Evolutionary conservation across 257 asterid species (phyloP).

Genomic region (Solanum pinnatisectum): DNA sequence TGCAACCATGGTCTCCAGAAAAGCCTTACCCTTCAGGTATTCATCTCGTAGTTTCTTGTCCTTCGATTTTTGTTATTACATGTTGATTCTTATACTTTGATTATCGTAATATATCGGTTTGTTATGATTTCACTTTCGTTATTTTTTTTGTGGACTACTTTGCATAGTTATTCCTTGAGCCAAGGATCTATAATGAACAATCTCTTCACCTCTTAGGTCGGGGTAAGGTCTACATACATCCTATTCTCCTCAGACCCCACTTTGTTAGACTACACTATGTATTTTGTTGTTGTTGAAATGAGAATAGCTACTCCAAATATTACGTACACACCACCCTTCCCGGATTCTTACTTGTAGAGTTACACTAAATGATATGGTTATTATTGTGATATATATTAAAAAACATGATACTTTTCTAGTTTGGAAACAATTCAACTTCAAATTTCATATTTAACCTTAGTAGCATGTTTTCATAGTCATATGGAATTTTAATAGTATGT

Average conservation of each 20-base stretch:
- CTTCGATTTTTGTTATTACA: not conserved
- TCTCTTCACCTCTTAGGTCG: not conserved
- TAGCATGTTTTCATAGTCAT: not conserved
- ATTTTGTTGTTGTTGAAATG: not conserved
- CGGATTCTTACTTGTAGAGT: not conserved
- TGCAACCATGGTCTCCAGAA: conserved; percentile 68
- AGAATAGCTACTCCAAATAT: not conserved
- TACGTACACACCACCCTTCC: not conserved
- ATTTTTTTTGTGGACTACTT: not conserved
- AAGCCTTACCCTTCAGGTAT: conserved; percentile 83
- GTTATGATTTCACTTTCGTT: not conserved
- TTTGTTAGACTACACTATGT: not conserved
- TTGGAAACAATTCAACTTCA: not conserved
- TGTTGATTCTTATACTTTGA: not conserved
- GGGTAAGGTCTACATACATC: not conserved
- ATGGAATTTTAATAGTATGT: not conserved
- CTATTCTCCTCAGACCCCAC: not conserved
- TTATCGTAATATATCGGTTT: not conserved
- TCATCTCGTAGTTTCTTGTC: not conserved
- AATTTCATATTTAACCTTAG: not conserved
- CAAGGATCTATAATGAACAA: not conserved
- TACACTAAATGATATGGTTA: not conserved
- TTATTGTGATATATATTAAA: not conserved
- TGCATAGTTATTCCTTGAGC: not conserved
- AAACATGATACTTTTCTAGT: not conserved